phyloP scores from a whole-genome alignment of 2,329 filamentous ascomycete species.

The Dactylellina leptospora region DNA sequence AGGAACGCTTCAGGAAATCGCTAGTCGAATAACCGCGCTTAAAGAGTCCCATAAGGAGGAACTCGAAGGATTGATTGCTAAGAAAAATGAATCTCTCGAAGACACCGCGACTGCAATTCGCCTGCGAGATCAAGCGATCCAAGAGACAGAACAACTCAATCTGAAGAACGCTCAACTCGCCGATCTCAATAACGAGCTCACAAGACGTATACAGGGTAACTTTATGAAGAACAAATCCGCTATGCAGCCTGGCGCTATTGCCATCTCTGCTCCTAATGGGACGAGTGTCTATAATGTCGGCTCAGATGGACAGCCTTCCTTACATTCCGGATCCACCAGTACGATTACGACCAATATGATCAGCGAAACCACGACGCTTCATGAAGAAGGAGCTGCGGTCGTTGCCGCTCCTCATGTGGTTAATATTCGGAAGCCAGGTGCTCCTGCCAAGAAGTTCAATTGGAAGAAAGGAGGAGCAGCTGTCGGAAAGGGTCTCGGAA shows the following conservation, averaged over 20 bases:
- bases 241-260: constrained; percentile 70
- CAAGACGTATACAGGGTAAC: constrained; percentile 89
- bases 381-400: constrained; percentile 73
- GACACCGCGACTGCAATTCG: constrained; percentile 83
- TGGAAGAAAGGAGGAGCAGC: constrained; percentile 98
- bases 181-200: constrained; percentile 93
- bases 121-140: constrained; percentile 89
- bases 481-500: constrained; percentile 90
- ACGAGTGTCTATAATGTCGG: constrained; percentile 57
- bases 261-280: constrained; percentile 65
- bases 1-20: constrained; percentile 70
- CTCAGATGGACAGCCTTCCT: constrained; percentile 58
- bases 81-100: constrained; percentile 82
- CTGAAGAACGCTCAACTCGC: constrained; percentile 93
- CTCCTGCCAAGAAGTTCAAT: constrained; percentile 89
- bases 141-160: constrained; percentile 94
- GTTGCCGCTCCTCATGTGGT: constrained; percentile 86
- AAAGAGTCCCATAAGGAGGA: constrained; percentile 79
- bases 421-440: constrained; percentile 85
- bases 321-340: constrained; percentile 56
- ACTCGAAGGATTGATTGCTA: constrained; percentile 89
- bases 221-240: constrained; percentile 79
- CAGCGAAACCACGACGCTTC: constrained; percentile 61
- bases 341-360: constrained; percentile 55
- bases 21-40: constrained; percentile 70